Evolutionary conservation across 73 alveolate species (phyloP).

Genomic region (Paramecium biaurelia): DNA sequence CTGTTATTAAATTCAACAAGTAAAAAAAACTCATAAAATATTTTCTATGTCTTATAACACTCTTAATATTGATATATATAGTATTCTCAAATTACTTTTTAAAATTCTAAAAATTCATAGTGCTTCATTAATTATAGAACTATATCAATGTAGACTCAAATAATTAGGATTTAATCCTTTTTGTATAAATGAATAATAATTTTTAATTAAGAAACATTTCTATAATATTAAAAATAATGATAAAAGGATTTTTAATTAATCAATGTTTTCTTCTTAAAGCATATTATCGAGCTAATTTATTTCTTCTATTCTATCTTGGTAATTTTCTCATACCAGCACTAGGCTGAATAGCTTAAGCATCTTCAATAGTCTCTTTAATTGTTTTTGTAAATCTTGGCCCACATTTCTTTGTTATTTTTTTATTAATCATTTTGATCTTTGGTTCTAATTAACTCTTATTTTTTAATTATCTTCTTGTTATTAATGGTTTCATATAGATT

Average conservation of each 20-base stretch:
- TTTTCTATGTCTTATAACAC: too few relatives aligned
- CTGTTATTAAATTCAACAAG: too few relatives aligned
- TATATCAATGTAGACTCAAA: too few relatives aligned
- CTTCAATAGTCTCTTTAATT: background rate
- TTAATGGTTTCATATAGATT: background rate
- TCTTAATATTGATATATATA: too few relatives aligned
- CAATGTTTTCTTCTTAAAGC: background rate
- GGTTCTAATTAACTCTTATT: background rate
- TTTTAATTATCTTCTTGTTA: background rate
- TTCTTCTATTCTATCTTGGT: conserved; percentile 33
- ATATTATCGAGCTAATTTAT: background rate
- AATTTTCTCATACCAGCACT: background rate
- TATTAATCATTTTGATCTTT: background rate
- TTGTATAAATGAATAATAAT: background rate
- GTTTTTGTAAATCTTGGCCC: conserved; percentile 12
- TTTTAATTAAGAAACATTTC: too few relatives aligned
- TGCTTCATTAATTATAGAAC: too few relatives aligned
- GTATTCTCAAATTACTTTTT: too few relatives aligned
- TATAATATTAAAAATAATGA: background rate
- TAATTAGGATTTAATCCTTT: too few relatives aligned
- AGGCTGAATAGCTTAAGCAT: background rate
- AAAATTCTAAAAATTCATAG: too few relatives aligned
- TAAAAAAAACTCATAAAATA: too few relatives aligned
- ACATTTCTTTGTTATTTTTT: background rate
- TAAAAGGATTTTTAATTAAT: background rate